Conservation (phyloP, 768 basidiomycete genomes). For the Dacryopinax spathularia region DNA sequence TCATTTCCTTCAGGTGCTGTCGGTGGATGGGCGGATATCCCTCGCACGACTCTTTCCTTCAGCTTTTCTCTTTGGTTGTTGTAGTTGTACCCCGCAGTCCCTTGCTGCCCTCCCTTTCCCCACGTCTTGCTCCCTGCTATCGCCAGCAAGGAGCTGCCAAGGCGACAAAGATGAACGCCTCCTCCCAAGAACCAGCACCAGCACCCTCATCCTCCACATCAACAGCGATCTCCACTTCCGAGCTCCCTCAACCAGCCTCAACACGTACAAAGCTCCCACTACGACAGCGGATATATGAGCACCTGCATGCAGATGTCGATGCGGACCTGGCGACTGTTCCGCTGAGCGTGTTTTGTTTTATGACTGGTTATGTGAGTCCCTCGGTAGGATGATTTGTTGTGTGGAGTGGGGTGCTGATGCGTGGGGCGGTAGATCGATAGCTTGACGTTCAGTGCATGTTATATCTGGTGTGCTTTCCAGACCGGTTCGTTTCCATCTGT, state of each 20-base stretch:
- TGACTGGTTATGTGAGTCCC: conserved; percentile 13
- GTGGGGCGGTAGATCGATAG: conserved; percentile 28
- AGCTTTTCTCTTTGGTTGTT: too few species aligned
- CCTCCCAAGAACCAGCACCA: too few species aligned
- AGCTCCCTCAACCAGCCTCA: conserved; percentile 2
- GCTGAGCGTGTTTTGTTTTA: conserved; percentile 13
- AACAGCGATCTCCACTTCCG: background rate
- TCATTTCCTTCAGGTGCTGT: too few species aligned
- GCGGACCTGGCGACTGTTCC: conserved; percentile 5
- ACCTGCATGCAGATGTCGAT: conserved; percentile 10
- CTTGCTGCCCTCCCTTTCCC: too few species aligned
- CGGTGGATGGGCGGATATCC: too few species aligned
- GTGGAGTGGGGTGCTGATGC: background rate
- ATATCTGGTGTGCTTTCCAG: conserved; percentile 77
- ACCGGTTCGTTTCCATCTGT: conserved; percentile 64
- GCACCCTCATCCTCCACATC: background rate
- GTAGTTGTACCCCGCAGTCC: too few species aligned
- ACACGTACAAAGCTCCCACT: background rate
- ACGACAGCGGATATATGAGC: background rate
- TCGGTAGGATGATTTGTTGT: background rate
- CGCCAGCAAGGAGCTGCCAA: too few species aligned
- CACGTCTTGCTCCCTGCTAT: too few species aligned
- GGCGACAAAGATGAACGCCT: too few species aligned
- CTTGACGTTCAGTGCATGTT: conserved; percentile 62
- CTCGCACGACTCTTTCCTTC: too few species aligned